Evolutionary conservation across 1,139 yeast genomes (phyloP).

Genomic region (Kodamaea arcana): DNA sequence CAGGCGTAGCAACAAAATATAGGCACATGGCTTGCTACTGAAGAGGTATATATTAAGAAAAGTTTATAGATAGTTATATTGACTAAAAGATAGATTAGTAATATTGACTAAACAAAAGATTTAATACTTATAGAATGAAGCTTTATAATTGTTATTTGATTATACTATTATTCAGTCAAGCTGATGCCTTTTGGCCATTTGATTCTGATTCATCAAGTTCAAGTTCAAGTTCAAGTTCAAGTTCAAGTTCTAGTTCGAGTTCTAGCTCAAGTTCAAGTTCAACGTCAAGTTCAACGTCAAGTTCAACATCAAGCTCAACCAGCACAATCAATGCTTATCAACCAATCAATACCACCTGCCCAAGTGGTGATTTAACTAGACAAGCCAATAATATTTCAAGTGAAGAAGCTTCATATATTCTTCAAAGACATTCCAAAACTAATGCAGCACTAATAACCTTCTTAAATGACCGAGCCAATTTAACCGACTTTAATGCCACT

Average conservation of each 20-base stretch:
- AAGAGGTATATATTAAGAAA: too few relatives aligned
- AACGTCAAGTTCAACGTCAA: neutral
- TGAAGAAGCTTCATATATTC: constrained; percentile 27
- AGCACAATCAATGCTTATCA: constrained; percentile 20
- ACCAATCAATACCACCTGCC: constrained; percentile 27
- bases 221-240: constrained; percentile 3
- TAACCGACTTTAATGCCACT: constrained; percentile 31
- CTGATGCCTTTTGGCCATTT: neutral
- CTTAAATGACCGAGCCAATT: constrained; percentile 27
- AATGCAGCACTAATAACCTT: constrained; percentile 30
- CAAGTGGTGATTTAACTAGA: constrained; percentile 16
- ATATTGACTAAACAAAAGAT: too few relatives aligned
- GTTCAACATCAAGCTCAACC: neutral
- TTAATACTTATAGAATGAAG: too few relatives aligned
- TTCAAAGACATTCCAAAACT: constrained; percentile 26
- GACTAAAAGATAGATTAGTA: too few relatives aligned
- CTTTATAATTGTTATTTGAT: neutral
- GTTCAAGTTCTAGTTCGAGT: constrained; percentile 1
- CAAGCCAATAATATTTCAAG: constrained; percentile 25
- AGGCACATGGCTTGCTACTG: too few relatives aligned
- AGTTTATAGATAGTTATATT: too few relatives aligned
- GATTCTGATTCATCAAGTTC: constrained; percentile 1
- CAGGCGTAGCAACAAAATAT: too few relatives aligned
- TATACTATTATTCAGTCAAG: neutral
- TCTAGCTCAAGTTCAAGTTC: neutral